Evolutionary conservation across 176 grass and related monocot species (phyloP), one percentile per base, ranked within the genome.

Genomic region (Tuctoria greenei): DNA sequence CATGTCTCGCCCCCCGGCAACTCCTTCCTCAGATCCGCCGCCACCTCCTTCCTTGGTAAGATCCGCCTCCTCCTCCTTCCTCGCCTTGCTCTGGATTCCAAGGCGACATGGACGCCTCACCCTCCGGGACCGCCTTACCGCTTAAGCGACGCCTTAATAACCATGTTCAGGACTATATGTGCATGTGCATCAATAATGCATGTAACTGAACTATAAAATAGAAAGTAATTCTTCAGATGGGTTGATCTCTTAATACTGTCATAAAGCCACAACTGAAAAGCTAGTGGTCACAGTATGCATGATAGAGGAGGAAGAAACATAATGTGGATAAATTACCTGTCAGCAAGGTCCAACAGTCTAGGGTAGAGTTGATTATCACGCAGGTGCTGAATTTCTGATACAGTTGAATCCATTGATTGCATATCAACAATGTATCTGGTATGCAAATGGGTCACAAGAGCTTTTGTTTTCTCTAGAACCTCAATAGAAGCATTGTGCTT

Each of bases 321-420:
- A 35, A 28, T 73, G 44, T 46, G 54, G 78, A 26, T 66, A 75
- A 84, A 64, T 69, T 95, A 95, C 96, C 87, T 90, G 57, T 95
- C 89, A 59, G 85, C 87, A 77, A 95, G 88, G 57, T 91, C 76
- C 69, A 95, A 65, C 18, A 95, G 80, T 88, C 70, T 95, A 27
- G 89, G 96, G 28, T 90, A 95, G 41, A 95, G 86, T 77, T 90
- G 85, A 58, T 92, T 90, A 81, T 99, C 96, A 61, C 96, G 89
- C 28, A 99, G 83, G 86, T 86, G 89, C 66, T 92, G 82, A 76
- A 99, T 92, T 88, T 99, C 96, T 80, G 92, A 88, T 16, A 99
- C 92, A 36, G 96, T 99, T 60, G 91, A 92, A 88, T 99, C 92
- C 92, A 99, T 88, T 81, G 96, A 95, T 86, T 99, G 96, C 89